Evolutionary conservation across 2,329 filamentous ascomycete genomes (phyloP), one percentile per base, ranked within the genome.

Genomic region (Talaromyces sp.): DNA sequence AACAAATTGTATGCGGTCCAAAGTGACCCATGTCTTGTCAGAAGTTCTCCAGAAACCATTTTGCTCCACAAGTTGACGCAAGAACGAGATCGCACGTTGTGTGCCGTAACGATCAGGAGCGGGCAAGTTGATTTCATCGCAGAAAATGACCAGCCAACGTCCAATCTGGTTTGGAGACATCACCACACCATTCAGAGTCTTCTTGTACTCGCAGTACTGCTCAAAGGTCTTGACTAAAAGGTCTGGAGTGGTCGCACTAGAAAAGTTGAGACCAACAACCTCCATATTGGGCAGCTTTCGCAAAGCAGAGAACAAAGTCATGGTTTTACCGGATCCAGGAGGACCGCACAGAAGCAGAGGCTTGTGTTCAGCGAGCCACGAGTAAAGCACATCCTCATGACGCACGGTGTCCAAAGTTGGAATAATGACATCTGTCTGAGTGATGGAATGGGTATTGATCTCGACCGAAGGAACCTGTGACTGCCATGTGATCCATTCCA

Each of bases 161-260:
- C 95, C 95, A 71, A 99, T 96, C 76, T 99, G 96, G 7, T 90
- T 96, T 0, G 95, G 95, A 27, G 94, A 96, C 69, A 99, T 90
- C 72, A 97, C 90, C 22, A 98, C 93, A 48, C 95, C 95, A 74
- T 95, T 98, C 57, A 98, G 82, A 0, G 95, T 98, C 85, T 99
- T 99, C 83, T 94, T 96, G 82, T 99, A 99, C 79, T 99, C 95
- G 79, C 95, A 99, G 78, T 99, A 97, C 76, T 99, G 96, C 80
- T 99, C 95, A 70, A 99, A 97, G 0, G 96, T 99, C 84, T 99
- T 99, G 82, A 99, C 93, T 67, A 99, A 86, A 33, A 99, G 87
- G 77, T 99, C 96, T 0, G 95, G 96, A 0, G 95, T 99, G 0
- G 96, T 99, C 1, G 95, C 96, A 72, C 95, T 99, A 4, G 96